Conservation (phyloP, 2,329 filamentous ascomycete species). For the Trichoderma simmonsii region DNA sequence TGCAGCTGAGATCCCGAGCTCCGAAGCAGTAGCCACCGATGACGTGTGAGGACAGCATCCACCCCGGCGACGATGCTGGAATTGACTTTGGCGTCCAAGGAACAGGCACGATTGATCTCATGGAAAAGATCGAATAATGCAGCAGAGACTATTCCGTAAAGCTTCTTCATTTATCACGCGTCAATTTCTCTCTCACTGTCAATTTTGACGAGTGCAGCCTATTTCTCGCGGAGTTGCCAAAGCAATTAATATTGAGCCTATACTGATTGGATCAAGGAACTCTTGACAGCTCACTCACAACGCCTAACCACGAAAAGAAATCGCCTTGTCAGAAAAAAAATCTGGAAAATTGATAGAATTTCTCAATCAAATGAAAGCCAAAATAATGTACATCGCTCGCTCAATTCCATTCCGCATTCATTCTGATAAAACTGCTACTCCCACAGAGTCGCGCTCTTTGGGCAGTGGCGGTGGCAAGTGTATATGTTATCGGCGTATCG, state of each 20-base stretch:
- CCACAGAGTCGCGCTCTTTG: neutral
- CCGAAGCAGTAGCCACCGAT: constrained; percentile 1
- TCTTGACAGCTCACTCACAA: neutral
- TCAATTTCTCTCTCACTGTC: too few species aligned
- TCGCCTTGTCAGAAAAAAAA: too few species aligned
- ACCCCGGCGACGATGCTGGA: neutral
- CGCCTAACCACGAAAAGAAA: neutral
- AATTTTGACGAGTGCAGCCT: neutral
- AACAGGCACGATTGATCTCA: neutral
- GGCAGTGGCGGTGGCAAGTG: neutral
- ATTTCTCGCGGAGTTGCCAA: neutral
- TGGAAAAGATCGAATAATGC: neutral
- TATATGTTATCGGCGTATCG: neutral
- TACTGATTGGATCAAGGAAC: neutral
- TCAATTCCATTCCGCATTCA: neutral
- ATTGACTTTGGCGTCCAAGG: neutral
- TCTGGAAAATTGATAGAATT: neutral
- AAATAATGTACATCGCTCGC: constrained; percentile 8
- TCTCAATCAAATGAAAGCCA: neutral
- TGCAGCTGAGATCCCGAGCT: constrained; percentile 11
- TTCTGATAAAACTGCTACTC: neutral
- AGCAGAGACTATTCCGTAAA: neutral
- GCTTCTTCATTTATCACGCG: neutral
- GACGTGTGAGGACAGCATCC: constrained; percentile 4
- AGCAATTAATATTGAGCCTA: neutral